phyloP scores from a whole-genome alignment of 2,329 filamentous ascomycete genomes.

The Verruconis gallopava region DNA sequence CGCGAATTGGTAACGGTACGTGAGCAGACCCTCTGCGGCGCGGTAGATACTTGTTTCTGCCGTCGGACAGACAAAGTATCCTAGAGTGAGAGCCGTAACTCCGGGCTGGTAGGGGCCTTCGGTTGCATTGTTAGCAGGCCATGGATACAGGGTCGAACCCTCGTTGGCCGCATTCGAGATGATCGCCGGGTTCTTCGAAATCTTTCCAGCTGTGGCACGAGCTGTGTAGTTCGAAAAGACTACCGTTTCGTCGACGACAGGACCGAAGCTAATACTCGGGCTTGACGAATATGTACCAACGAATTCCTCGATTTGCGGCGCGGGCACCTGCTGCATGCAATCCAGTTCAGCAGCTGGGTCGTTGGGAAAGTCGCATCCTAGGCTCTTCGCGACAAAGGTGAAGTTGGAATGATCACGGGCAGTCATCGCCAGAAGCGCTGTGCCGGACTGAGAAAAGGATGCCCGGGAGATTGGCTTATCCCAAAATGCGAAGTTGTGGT shows the following conservation, averaged over 20 bases:
- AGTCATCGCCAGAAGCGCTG: constrained; percentile 16
- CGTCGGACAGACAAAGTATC: constrained; percentile 20
- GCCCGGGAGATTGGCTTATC: constrained; percentile 15
- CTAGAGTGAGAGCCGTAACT: constrained; percentile 16
- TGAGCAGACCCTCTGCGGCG: constrained; percentile 11
- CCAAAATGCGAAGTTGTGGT: constrained; percentile 20
- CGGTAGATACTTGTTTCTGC: constrained; percentile 16
- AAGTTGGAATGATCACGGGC: constrained; percentile 23
- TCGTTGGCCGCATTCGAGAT: constrained; percentile 24
- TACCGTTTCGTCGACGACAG: constrained; percentile 20
- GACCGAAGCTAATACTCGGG: constrained; percentile 14
- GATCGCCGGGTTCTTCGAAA: constrained; percentile 20
- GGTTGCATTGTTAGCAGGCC: too few relatives aligned
- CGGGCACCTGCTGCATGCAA: constrained; percentile 24
- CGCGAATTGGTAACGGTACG: constrained; percentile 26
- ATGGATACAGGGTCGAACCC: constrained; percentile 22
- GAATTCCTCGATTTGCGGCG: constrained; percentile 19
- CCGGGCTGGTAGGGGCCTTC: constrained; percentile 17
- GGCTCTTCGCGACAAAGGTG: constrained; percentile 23
- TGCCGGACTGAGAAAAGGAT: constrained; percentile 23
- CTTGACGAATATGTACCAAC: constrained; percentile 13
- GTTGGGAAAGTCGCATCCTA: constrained; percentile 21
- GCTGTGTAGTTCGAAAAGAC: constrained; percentile 23
- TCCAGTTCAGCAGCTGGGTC: constrained; percentile 20
- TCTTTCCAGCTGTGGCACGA: neutral